A percentile compares a stretch with the other conserved stretches of the same genome.
These are phyloP conservation scores for Geranomyces variabilis DNA, from an alignment of 192 early-diverging fungal genomes.

Conservation along the genomic window DNA sequence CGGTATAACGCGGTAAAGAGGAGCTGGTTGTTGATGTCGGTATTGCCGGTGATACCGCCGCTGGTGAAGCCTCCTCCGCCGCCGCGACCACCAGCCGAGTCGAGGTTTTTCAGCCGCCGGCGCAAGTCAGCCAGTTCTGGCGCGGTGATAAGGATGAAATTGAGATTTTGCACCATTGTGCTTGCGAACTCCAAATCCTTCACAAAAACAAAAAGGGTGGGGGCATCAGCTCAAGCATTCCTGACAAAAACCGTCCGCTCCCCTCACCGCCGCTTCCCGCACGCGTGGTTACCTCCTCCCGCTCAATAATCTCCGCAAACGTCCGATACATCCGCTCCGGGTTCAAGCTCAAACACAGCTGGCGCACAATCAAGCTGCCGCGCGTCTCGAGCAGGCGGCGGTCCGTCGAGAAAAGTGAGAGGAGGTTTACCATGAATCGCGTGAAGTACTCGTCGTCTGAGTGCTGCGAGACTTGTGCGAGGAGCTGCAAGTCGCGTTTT, in stretches of 20 bases:
- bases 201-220: neutral
- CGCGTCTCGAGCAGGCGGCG: slow-evolving; percentile 84
- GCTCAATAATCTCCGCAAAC: slow-evolving; percentile 85
- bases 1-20: slow-evolving; percentile 87
- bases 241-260: no score
- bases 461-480: slow-evolving; percentile 91
- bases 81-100: slow-evolving; percentile 51
- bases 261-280: no score
- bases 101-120: slow-evolving; percentile 76
- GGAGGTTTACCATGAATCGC: slow-evolving; percentile 86
- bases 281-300: slow-evolving; percentile 72
- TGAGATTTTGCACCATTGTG: slow-evolving; percentile 97
- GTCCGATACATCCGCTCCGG: slow-evolving; percentile 89
- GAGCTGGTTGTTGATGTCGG: neutral
- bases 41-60: no score
- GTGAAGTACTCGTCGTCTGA: slow-evolving; percentile 84
- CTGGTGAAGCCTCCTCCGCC: no score
- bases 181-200: slow-evolving; percentile 92
- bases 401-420: slow-evolving; percentile 89
- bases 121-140: slow-evolving; percentile 86
- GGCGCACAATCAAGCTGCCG: slow-evolving; percentile 90
- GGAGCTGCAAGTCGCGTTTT: slow-evolving; percentile 84
- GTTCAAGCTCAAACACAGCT: slow-evolving; percentile 87
- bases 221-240: neutral
- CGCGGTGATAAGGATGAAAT: slow-evolving; percentile 93